Base-by-base conservation (phyloP, 805 yeast species). In the Kodamaea fukazawae region DNA sequence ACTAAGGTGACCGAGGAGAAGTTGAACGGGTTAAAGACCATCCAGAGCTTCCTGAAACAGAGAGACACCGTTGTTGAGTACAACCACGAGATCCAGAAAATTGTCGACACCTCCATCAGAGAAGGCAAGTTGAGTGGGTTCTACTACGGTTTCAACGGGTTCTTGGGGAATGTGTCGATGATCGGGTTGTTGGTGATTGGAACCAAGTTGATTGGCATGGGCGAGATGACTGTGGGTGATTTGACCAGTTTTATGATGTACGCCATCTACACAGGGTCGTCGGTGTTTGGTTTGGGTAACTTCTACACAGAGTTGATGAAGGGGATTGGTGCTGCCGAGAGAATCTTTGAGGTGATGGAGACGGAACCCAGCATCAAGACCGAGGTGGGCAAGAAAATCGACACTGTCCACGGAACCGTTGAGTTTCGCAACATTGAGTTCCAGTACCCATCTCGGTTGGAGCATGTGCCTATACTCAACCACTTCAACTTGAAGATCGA, bases 241-340 rank as follows among this genome's bases (percentile, higher is more conserved):
- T 71, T 91, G 32, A 83, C 96, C 4, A 84, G 95, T 36, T 91
- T 89, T 60, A 83, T 90, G 81, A 85, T 91, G 93, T 91, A 91
- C 63, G 93, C 97, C 0, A 87, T 87, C 1, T 91, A 86, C 60
- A 85, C 96, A 2, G 98, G 96, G 0, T 73, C 88, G n/a, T 87
- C 96, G 7, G 86, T 90, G 52, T 85, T 86, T 61, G 96, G 97
- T 0, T 59, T 91, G 13, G 91, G 96, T 0, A 86, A 85, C 53
- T 91, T 91, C 58, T 91, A 90, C 57, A 81, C 95, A 2, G 98
- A 91, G 60, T 67, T 91, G 43, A 91, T 91, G 97, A 91, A 91
- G 65, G 98, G 97, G 41, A 86, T 90, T 6, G 98, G 98, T 36
- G 97, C 98, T 0, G 93, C 96, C 0, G 83, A 89, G 36, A 71